Evolutionary conservation across 1,284 basidiomycete genomes (phyloP).

Genomic region (Puccinia polysora): DNA sequence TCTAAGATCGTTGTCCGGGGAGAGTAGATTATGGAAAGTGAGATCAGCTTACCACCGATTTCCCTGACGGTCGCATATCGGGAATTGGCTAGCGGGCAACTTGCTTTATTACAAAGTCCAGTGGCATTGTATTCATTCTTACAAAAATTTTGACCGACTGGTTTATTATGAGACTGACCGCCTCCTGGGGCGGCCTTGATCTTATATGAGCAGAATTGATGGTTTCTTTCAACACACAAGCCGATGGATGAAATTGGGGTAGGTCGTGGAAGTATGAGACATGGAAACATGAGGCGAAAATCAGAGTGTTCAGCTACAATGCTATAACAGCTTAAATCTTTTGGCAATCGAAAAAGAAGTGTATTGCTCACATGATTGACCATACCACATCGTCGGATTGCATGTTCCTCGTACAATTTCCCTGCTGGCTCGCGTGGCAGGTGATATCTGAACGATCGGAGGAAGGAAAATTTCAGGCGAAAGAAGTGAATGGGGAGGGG

Average conservation of each 20-base stretch:
- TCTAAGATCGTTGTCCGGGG: no score
- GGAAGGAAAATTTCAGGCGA: no score
- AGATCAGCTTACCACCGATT: constrained; percentile 67
- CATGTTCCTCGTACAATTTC: no score
- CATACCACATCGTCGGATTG: constrained; percentile 79
- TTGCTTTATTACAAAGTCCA: constrained; percentile 91
- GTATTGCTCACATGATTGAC: constrained; percentile 65
- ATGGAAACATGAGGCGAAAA: neutral
- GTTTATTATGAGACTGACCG: constrained; percentile 58
- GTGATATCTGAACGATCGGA: no score
- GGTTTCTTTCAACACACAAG: constrained; percentile 56
- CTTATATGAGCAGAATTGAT: constrained; percentile 93
- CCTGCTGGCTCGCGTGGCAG: no score
- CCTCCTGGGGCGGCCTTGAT: constrained; percentile 55
- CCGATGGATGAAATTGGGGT: neutral
- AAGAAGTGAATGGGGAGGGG: no score
- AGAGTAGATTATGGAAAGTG: neutral
- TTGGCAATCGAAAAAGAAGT: neutral
- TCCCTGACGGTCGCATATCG: constrained; percentile 95
- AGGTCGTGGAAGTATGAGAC: neutral
- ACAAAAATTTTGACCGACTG: constrained; percentile 92
- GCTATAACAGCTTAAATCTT: neutral
- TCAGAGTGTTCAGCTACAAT: neutral
- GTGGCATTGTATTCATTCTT: constrained; percentile 98
- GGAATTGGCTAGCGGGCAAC: constrained; percentile 94